These are phyloP conservation scores for Seiridium unicorne DNA, from an alignment of 2,329 filamentous ascomycete species.

Conservation along the genomic window DNA sequence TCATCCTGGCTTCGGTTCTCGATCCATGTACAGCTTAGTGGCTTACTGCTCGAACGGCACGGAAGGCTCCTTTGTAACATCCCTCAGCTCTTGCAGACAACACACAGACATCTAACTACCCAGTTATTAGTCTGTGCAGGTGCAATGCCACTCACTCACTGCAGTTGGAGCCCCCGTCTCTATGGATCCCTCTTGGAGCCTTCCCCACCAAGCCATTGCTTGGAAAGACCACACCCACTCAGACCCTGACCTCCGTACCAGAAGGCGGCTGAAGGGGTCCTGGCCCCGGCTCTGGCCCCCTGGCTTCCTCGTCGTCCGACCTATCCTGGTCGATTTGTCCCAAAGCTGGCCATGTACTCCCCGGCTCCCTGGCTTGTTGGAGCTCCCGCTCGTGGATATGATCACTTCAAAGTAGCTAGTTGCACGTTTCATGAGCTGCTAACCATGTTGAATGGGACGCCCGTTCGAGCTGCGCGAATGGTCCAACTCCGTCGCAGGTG, in stretches of 20 bases:
- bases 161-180: too few species aligned
- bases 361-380: slow-evolving; percentile 16
- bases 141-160: slow-evolving; percentile 9
- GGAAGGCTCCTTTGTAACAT: slow-evolving; percentile 2
- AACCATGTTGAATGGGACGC: slow-evolving; percentile 13
- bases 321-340: slow-evolving; percentile 9
- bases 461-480: slow-evolving; percentile 15
- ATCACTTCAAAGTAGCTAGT: slow-evolving; percentile 21
- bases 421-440: slow-evolving; percentile 32
- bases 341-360: background rate
- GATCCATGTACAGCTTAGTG: background rate
- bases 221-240: background rate
- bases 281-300: slow-evolving; percentile 18
- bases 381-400: slow-evolving; percentile 18
- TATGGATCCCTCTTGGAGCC: background rate
- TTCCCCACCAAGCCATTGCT: background rate
- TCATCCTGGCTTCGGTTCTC: background rate
- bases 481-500: slow-evolving; percentile 27
- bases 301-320: slow-evolving; percentile 24
- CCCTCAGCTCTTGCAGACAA: slow-evolving; percentile 14
- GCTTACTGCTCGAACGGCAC: slow-evolving; percentile 1
- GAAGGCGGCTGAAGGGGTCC: slow-evolving; percentile 13
- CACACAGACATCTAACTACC: slow-evolving; percentile 15
- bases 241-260: background rate
- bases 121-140: background rate